A percentile compares a stretch with the other conserved stretches of the same genome.
Evolutionary conservation across 345 rosid species (phyloP).

Genomic region (Isatis tinctoria): DNA sequence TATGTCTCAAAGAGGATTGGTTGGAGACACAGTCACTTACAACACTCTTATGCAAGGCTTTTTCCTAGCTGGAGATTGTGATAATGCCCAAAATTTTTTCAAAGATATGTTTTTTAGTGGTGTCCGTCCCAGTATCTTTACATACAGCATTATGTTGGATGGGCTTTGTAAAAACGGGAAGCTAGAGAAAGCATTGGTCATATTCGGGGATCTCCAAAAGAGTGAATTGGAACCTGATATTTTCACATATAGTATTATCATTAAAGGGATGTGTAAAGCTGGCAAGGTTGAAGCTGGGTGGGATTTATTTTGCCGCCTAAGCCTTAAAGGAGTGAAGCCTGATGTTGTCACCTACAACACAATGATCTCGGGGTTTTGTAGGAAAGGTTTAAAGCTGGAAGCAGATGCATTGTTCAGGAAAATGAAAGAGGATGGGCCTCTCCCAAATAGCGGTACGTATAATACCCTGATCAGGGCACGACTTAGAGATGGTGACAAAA

Average conservation of each 20-base stretch:
- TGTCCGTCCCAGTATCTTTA: too few relatives aligned
- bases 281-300: neutral
- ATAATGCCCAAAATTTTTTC: too few relatives aligned
- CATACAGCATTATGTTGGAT: too few relatives aligned
- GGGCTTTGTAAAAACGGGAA: too few relatives aligned
- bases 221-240: neutral
- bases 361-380: conserved; percentile 24
- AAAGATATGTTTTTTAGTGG: too few relatives aligned
- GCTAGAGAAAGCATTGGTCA: neutral
- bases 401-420: conserved; percentile 3
- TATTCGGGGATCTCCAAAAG: neutral
- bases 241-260: too few relatives aligned
- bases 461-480: too few relatives aligned
- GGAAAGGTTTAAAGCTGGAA: neutral
- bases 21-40: too few relatives aligned
- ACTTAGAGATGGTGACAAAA: too few relatives aligned
- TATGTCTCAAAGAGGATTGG: too few relatives aligned
- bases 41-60: too few relatives aligned
- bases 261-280: neutral
- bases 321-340: conserved; percentile 3
- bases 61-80: too few relatives aligned
- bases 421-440: conserved; percentile 9
- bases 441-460: neutral
- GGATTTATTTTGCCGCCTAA: neutral
- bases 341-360: neutral